Base-by-base conservation (phyloP, 2,329 filamentous ascomycete species). In the Truncatella angustata region DNA sequence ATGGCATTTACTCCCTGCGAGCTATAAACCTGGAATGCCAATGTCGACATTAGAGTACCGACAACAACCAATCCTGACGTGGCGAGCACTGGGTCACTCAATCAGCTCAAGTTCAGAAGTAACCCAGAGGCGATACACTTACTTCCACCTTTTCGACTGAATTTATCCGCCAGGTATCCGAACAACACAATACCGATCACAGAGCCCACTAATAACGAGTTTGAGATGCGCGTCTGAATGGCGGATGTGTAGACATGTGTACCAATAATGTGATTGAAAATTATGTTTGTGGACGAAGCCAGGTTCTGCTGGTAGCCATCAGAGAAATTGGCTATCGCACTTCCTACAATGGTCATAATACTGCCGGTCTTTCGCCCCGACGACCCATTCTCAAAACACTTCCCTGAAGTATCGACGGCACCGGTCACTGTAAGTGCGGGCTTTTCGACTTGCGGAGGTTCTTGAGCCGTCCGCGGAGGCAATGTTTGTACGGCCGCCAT, bases 1-100 rank as follows among this genome's bases (percentile, higher is more conserved):
- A 71, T 68, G 12, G 68, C 64, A 6, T 57, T 39, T 3, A 56
- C 32, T 5, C 56, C 51, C 0, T 58, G 37, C 3, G n/a, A n/a
- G n/a, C n/a, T n/a, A n/a, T n/a, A n/a, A n/a, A 74, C 64, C 35
- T 69, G 63, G 28, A 74, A 63, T 2, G 67, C 68, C 40, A 73
- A 52, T 3, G 66, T 64, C 4, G 70, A 62, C 64, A 74, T 62
- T 2, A 69, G 51, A 28, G 60, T 66, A 1, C 66, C 66, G 24
- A 67, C 49, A 14, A 65, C 59, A 2, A 68, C 66, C 6, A 68
- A 54, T 0, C 51, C 56, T 12, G 64, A 66, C 5, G 66, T 68
- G 16, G 68, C 54, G 10, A 65, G 55, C 57, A 69, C 46, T 39
- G 4, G 23, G 12, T 47, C 28, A 3, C 3, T 24, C 20, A 20